Evolutionary conservation across 1,284 basidiomycete genomes (phyloP).

Genomic region (Tremellales sp.): DNA sequence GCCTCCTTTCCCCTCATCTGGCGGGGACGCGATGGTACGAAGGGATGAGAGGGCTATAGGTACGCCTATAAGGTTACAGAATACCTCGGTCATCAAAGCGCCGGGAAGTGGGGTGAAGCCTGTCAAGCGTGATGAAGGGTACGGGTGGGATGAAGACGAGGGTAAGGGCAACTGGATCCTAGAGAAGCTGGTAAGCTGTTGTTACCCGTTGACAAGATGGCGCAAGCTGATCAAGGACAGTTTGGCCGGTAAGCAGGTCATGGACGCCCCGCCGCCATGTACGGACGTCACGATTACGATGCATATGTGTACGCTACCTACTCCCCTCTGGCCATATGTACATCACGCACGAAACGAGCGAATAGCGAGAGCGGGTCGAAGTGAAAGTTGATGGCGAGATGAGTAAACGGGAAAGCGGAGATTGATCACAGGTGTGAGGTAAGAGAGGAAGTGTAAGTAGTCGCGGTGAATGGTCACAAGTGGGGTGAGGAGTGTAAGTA

Average conservation of each 20-base stretch:
- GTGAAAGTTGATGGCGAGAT: no score
- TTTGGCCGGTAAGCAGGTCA: background rate
- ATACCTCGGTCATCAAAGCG: constrained; percentile 14
- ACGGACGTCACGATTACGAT: constrained; percentile 1
- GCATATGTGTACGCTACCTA: background rate
- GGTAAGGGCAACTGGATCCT: constrained; percentile 15
- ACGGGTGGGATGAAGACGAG: constrained; percentile 31
- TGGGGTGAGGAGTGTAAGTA: no score
- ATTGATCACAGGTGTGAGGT: no score
- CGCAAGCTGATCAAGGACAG: background rate
- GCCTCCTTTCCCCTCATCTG: background rate
- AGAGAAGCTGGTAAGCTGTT: constrained; percentile 24
- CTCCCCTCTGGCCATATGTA: no score
- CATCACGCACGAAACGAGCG: no score
- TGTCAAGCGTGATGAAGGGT: constrained; percentile 20
- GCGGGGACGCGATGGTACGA: background rate
- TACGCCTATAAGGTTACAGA: constrained; percentile 24
- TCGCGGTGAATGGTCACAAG: no score
- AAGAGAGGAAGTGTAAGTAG: no score
- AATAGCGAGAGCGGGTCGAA: no score
- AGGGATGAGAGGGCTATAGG: constrained; percentile 12
- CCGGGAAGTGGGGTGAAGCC: background rate
- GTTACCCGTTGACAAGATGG: background rate
- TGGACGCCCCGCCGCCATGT: background rate
- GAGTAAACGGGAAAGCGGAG: no score